A percentile compares a stretch with the other conserved stretches of the same genome.
Evolutionary conservation across 495 filamentous ascomycete genomes (phyloP).

Genomic region (Emericellopsis terricola): DNA sequence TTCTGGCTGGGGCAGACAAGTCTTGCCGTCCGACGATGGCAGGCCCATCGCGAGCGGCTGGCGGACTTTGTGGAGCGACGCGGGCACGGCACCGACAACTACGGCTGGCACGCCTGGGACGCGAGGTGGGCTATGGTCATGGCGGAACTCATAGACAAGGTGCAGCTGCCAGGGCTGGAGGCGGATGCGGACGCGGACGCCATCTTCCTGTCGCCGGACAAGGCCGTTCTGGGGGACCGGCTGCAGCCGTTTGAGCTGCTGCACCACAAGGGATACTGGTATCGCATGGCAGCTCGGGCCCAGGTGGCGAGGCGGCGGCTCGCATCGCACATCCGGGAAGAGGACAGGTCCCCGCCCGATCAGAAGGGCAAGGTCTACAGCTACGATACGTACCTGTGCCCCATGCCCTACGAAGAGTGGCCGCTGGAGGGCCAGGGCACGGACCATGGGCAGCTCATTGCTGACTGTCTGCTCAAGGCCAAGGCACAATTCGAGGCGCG

Average conservation of each 20-base stretch:
- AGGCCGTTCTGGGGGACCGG: constrained; percentile 44
- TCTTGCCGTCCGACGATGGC: constrained; percentile 59
- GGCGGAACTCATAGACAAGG: constrained; percentile 57
- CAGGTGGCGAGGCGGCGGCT: constrained; percentile 36
- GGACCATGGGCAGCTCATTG: constrained; percentile 45
- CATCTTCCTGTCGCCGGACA: constrained; percentile 50
- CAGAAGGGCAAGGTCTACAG: constrained; percentile 46
- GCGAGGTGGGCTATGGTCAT: constrained; percentile 66
- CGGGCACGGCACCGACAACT: constrained; percentile 65
- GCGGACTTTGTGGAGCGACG: constrained; percentile 59
- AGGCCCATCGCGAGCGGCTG: constrained; percentile 48
- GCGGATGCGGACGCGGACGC: constrained; percentile 9
- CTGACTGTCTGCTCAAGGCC: constrained; percentile 40
- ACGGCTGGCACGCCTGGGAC: constrained; percentile 81
- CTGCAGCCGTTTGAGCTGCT: constrained; percentile 62
- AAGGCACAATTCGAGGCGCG: constrained; percentile 45
- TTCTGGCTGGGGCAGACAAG: constrained; percentile 60
- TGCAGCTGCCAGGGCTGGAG: constrained; percentile 26
- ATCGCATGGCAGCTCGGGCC: constrained; percentile 49
- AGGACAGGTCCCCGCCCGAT: constrained; percentile 51
- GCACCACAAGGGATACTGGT: constrained; percentile 83
- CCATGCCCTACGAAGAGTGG: constrained; percentile 54
- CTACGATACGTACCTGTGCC: constrained; percentile 78
- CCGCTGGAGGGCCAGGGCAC: constrained; percentile 36
- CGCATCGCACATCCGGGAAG: constrained; percentile 52